A percentile compares a stretch with the other conserved stretches of the same genome.
Evolutionary conservation across 495 filamentous ascomycete genomes (phyloP).

Genomic region (Penicillium cinerascens): DNA sequence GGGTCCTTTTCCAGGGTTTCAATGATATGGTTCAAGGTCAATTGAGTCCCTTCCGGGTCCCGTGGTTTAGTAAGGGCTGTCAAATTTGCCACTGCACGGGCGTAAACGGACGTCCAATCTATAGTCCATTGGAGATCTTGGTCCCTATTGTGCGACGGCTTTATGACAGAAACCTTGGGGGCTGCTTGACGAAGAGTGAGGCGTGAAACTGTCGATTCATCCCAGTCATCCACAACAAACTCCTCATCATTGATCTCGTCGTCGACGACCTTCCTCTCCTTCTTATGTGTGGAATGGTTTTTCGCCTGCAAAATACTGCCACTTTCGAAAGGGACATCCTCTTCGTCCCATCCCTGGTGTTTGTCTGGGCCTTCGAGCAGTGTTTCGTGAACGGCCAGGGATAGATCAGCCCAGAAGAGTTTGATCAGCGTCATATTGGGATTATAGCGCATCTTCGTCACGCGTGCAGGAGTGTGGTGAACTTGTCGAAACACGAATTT

Average conservation of each 20-base stretch:
- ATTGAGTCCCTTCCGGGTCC: not conserved
- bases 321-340: slow-evolving; percentile 6
- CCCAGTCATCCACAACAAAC: slow-evolving; percentile 41
- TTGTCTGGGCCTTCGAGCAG: slow-evolving; percentile 19
- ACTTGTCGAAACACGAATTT: slow-evolving; percentile 38
- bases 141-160: not conserved
- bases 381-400: slow-evolving; percentile 35
- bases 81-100: slow-evolving; percentile 16
- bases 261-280: slow-evolving; percentile 1
- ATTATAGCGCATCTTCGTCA: slow-evolving; percentile 14
- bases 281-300: slow-evolving; percentile 10
- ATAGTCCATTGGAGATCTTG: slow-evolving; percentile 27
- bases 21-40: slow-evolving; percentile 20
- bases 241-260: slow-evolving; percentile 20
- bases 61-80: not conserved
- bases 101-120: slow-evolving; percentile 32
- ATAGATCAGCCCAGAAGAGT: slow-evolving; percentile 35
- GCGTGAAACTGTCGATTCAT: slow-evolving; percentile 22
- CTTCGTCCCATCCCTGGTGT: slow-evolving; percentile 1
- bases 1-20: slow-evolving; percentile 11
- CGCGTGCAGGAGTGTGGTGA: slow-evolving; percentile 15
- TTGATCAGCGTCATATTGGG: slow-evolving; percentile 31
- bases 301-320: slow-evolving; percentile 24
- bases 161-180: not conserved
- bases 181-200: slow-evolving; percentile 2